Evolutionary conservation across 257 asterid species (phyloP).

Genomic region (Agastache rugosa): DNA sequence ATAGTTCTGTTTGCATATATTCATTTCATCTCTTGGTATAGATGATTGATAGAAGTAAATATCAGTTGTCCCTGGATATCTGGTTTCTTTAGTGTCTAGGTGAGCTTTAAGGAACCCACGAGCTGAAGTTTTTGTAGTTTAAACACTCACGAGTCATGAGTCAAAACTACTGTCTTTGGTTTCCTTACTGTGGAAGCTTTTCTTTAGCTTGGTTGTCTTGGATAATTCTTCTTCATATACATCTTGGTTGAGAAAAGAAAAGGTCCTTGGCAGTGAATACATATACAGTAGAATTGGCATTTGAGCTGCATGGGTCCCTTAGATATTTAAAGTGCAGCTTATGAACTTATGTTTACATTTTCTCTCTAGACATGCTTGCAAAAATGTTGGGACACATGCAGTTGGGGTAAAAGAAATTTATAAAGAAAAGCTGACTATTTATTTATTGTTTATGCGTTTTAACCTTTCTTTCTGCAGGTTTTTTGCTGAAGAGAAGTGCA

Average conservation of each 20-base stretch:
- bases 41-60: slow-evolving; percentile 3
- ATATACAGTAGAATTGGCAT: not conserved
- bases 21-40: not conserved
- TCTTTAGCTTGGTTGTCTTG: too few species aligned
- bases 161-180: slow-evolving; percentile 4
- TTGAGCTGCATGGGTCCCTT: slow-evolving; percentile 14
- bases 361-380: slow-evolving; percentile 13
- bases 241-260: too few species aligned
- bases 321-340: not conserved
- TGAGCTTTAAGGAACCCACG: slow-evolving; percentile 23
- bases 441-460: slow-evolving; percentile 3
- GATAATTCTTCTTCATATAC: too few species aligned
- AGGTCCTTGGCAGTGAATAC: slow-evolving; percentile 8
- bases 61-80: too few species aligned
- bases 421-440: not conserved
- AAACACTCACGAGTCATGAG: not conserved
- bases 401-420: slow-evolving; percentile 9
- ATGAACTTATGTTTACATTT: not conserved
- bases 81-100: not conserved
- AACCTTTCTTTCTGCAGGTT: slow-evolving; percentile 57
- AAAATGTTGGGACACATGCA: not conserved
- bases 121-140: not conserved
- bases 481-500: slow-evolving; percentile 83
- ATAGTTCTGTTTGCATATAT: slow-evolving; percentile 9
- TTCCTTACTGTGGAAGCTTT: not conserved